Base-by-base conservation (phyloP, 139 green algal genomes). In the Yamagishiella unicocca region DNA sequence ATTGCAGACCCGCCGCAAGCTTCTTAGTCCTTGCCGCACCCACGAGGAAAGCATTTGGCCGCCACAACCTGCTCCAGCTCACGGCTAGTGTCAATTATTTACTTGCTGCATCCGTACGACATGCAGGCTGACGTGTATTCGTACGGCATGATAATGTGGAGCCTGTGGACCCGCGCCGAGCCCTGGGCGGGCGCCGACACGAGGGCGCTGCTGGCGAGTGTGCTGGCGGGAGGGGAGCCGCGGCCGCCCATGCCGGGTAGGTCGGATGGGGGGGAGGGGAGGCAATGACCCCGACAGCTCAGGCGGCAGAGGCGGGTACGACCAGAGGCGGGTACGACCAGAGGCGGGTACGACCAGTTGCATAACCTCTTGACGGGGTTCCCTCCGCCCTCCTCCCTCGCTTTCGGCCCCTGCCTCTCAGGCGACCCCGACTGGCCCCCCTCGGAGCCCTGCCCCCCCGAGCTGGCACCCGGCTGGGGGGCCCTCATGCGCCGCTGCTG, bases 401-500 rank as follows among this genome's bases (percentile, higher is more conserved):
- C 38, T 12, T 1, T 5, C 27, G 46, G 25, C 22, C 24, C 1
- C 24, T 1, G 7, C 75, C 10, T 45, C 29, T 27, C 82, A 81
- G 82, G 82, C 50, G 68, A 55, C 2, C 67, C 82, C 82, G 66
- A 80, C 67, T 87, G 67, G 67, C 67, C 82, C 1, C 17, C 67
- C 40, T 61, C 67, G 43, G 66, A 80, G 66, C 67, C 67, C 21
- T 46, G 31, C 29, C 82, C 67, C 7, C 37, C 50, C 14, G 46
- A 70, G 46, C 67, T n/a, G 10, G 82, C 50, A 1, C 67, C 67
- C 46, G 66, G 67, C 50, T 96, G 88, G 83, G n/a, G 55, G n/a
- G 73, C 24, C 14, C 87, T 96, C 25, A 93, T 95, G 82, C 50
- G 90, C 68, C 50, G 71, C 25, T 96, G 94, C 90, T 96, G 94